These are phyloP conservation scores for Leishmania guyanensis DNA, from an alignment of 208 protist species.

Conservation along the genomic window DNA sequence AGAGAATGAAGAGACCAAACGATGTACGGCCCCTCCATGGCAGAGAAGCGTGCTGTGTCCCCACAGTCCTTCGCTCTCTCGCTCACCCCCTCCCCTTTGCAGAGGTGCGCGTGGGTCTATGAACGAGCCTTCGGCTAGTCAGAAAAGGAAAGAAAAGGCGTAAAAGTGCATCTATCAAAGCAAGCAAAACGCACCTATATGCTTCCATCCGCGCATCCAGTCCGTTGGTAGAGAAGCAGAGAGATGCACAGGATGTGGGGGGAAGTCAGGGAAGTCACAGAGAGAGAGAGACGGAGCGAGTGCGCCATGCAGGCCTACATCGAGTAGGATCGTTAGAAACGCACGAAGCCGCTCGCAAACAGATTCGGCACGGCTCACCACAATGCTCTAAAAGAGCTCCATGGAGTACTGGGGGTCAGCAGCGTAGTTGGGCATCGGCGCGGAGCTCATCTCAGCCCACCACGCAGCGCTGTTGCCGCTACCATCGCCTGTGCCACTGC, in stretches of 20 bases:
- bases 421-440: constrained; percentile 80
- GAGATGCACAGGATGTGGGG: background rate
- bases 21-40: background rate
- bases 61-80: background rate
- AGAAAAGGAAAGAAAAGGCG: constrained; percentile 10
- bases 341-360: background rate
- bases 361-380: background rate
- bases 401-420: constrained; percentile 90
- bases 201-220: background rate
- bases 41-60: background rate
- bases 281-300: background rate
- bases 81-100: background rate
- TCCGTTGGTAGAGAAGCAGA: background rate
- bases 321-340: too few relatives aligned
- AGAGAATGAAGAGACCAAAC: background rate
- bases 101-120: constrained; percentile 14
- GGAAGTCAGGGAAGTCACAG: background rate
- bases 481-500: constrained; percentile 37
- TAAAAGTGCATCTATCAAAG: constrained; percentile 9
- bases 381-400: constrained; percentile 76
- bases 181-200: background rate
- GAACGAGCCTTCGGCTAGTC: background rate
- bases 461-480: constrained; percentile 55
- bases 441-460: constrained; percentile 86
- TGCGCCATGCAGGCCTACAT: background rate